These are phyloP conservation scores for Nigrospora oryzae DNA, from an alignment of 2,329 filamentous ascomycete genomes.

Conservation along the genomic window DNA sequence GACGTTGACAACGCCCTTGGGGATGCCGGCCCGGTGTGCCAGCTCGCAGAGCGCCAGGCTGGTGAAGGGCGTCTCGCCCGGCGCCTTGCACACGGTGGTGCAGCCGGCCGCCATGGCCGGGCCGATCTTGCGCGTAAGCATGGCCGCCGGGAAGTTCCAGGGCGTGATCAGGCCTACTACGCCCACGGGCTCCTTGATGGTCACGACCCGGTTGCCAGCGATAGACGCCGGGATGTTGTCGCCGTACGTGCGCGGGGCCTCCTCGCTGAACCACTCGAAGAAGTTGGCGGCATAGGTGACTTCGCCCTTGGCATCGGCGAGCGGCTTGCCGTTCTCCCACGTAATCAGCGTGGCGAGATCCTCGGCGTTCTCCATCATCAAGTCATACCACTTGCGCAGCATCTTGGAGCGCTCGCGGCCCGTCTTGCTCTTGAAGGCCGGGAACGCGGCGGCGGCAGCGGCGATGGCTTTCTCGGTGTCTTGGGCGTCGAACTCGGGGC, in stretches of 20 bases:
- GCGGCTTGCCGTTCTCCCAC: constrained; percentile 83
- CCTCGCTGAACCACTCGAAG: constrained; percentile 75
- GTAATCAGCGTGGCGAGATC: constrained; percentile 79
- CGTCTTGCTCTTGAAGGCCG: constrained; percentile 60
- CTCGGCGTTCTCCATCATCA: constrained; percentile 69
- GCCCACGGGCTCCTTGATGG: constrained; percentile 75
- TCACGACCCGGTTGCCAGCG: constrained; percentile 66
- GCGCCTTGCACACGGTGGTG: constrained; percentile 86
- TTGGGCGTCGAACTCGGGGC: constrained; percentile 71
- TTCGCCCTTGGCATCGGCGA: constrained; percentile 67
- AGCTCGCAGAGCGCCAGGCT: constrained; percentile 82
- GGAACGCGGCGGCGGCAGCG: constrained; percentile 71
- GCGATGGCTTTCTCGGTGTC: constrained; percentile 78
- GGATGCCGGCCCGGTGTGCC: constrained; percentile 77
- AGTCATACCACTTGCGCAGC: constrained; percentile 72
- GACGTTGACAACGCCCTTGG: constrained; percentile 84
- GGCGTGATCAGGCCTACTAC: constrained; percentile 79
- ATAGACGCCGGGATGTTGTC: constrained; percentile 65
- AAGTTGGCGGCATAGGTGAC: constrained; percentile 66
- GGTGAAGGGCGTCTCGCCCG: constrained; percentile 87
- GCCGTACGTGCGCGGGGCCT: constrained; percentile 66
- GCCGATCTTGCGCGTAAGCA: constrained; percentile 64
- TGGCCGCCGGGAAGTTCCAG: constrained; percentile 81
- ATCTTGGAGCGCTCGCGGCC: constrained; percentile 67
- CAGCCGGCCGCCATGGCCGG: constrained; percentile 87